These are phyloP conservation scores for Xerocomus brunneocitrinus DNA, from an alignment of 768 basidiomycete genomes.

Conservation along the genomic window DNA sequence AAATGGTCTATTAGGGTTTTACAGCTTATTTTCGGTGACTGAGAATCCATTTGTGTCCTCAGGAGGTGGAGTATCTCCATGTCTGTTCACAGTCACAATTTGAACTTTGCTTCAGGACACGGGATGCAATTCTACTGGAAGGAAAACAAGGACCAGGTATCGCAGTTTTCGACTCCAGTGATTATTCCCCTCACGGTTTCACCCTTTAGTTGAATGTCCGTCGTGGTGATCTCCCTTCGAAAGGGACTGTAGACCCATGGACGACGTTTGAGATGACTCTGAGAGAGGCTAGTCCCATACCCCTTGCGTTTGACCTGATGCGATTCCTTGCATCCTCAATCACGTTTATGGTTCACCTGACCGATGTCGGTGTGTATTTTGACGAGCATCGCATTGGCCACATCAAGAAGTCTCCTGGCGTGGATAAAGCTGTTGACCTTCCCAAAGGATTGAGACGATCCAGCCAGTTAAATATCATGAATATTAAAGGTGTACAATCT, in stretches of 20 bases:
- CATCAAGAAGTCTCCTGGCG: slow-evolving; percentile 58
- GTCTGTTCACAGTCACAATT: background rate
- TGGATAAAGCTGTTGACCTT: slow-evolving; percentile 46
- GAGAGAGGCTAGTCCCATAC: slow-evolving; percentile 75
- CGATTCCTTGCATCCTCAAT: slow-evolving; percentile 88
- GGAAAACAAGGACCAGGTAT: slow-evolving; percentile 82
- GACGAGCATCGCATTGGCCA: slow-evolving; percentile 70
- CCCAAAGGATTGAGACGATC: slow-evolving; percentile 52
- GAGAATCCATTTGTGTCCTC: slow-evolving; percentile 82
- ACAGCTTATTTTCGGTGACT: slow-evolving; percentile 77
- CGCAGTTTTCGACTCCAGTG: background rate
- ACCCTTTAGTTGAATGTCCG: slow-evolving; percentile 68
- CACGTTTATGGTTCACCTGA: slow-evolving; percentile 84
- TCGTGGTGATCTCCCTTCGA: slow-evolving; percentile 56
- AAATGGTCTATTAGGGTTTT: slow-evolving; percentile 47
- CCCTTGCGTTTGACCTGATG: slow-evolving; percentile 79
- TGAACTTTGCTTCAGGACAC: slow-evolving; percentile 43
- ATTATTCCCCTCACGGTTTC: slow-evolving; percentile 1
- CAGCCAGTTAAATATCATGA: slow-evolving; percentile 65
- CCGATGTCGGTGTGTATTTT: slow-evolving; percentile 74
- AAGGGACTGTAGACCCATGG: slow-evolving; percentile 49
- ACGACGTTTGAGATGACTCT: slow-evolving; percentile 88
- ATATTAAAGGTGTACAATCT: slow-evolving; percentile 54
- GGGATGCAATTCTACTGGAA: slow-evolving; percentile 99
- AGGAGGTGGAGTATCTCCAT: slow-evolving; percentile 46